Base-by-base conservation (phyloP, 2,329 filamentous ascomycete genomes). In the Apiospora marii region DNA sequence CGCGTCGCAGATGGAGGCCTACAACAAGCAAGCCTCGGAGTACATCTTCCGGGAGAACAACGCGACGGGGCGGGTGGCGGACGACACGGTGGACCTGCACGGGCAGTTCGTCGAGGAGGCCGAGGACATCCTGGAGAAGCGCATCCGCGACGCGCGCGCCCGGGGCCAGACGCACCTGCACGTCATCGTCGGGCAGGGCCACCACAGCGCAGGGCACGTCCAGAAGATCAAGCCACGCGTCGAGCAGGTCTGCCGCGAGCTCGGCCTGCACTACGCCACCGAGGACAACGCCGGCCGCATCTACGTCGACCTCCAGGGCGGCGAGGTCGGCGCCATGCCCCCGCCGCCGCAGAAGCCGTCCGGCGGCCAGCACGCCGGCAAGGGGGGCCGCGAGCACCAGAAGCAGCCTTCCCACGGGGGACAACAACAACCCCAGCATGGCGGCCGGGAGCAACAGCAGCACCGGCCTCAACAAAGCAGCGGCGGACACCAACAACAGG, bases 1-100 rank as follows among this genome's bases (percentile, higher is more conserved):
- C 82, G 95, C 92, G 58, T 90, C 91, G 73, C 90, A 92, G 81
- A 96, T 97, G 90, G 94, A 97, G 76, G 87, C 92, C 73, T 97
- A 95, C 85, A 98, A 98, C 87, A 91, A 90, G 76, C 94, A 98
- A 83, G 96, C 96, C 1, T 94, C 94, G 73, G 94, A 98, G 73
- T 97, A 90, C 83, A 98, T 98, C 81, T 98, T 99, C 86, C 92
- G 95, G 53, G 94, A 96, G 84, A 98, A 98, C 86, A 98, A 98
- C 81, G 92, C 93, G 27, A 82, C 87, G 3, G 93, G 91, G 24
- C 91, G 92, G 74, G 92, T 97, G 13, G 88, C 90, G 22, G 86
- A 87, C 53, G 96, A 98, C 83, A 94, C 93, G 12, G 95, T 99
- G 78, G 96, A 99, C 84, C 87, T 99, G 68, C 96, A 99, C 82